A percentile compares a stretch with the other conserved stretches of the same genome.
Evolutionary conservation across 306 rosid species (phyloP).

Genomic region (Trifolium repens): DNA sequence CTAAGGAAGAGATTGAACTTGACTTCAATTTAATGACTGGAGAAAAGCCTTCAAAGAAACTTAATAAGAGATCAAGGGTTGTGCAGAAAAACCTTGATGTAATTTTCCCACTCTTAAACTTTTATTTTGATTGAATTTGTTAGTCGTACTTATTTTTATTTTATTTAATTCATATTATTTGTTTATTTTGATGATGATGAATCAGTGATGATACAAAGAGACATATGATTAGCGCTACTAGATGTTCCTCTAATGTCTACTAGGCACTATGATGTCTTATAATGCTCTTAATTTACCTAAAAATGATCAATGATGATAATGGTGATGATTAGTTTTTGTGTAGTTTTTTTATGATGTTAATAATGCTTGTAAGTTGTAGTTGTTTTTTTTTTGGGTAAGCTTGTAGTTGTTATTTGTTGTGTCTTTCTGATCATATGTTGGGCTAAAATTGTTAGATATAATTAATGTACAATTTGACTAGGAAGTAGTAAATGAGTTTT

Average conservation of each 20-base stretch:
- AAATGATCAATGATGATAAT: too few species aligned
- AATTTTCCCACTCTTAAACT: background rate
- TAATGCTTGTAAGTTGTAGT: too few species aligned
- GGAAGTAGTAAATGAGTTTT: background rate
- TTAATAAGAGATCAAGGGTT: constrained; percentile 34
- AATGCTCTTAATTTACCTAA: too few species aligned
- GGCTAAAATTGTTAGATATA: background rate
- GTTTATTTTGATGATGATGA: background rate
- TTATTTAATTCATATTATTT: too few species aligned
- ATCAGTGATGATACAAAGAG: too few species aligned
- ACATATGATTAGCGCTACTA: too few species aligned
- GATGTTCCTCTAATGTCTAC: too few species aligned
- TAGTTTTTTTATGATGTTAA: too few species aligned
- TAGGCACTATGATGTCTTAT: too few species aligned
- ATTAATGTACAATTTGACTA: background rate
- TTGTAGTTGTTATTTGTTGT: background rate
- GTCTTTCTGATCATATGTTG: background rate
- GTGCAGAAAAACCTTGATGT: constrained; percentile 53
- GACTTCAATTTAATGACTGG: constrained; percentile 47
- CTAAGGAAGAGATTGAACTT: constrained; percentile 49
- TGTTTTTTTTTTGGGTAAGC: too few species aligned
- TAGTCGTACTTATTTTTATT: too few species aligned
- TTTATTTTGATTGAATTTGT: background rate
- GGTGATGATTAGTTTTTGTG: too few species aligned
- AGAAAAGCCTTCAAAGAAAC: constrained; percentile 41